phyloP scores from a whole-genome alignment of 495 filamentous ascomycete genomes.

The Evernia prunastri region DNA sequence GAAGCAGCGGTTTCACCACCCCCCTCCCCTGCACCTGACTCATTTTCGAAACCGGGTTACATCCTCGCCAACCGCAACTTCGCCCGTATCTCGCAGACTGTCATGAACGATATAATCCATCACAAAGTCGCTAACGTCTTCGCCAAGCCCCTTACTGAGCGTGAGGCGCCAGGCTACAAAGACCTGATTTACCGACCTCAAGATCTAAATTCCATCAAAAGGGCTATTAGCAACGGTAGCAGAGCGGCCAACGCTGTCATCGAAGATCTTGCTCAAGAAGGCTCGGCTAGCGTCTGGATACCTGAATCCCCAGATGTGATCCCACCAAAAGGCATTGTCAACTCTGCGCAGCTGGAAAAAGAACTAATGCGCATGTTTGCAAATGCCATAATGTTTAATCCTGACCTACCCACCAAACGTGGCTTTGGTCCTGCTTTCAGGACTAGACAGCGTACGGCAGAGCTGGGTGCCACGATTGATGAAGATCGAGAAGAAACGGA shows the following conservation, averaged over 20 bases:
- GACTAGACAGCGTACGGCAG: constrained; percentile 27
- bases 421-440: constrained; percentile 60
- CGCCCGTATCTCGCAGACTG: constrained; percentile 64
- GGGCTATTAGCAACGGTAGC: constrained; percentile 69
- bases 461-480: constrained; percentile 27
- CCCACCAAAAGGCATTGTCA: constrained; percentile 87
- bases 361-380: constrained; percentile 96
- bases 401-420: constrained; percentile 52
- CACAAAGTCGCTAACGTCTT: constrained; percentile 90
- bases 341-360: constrained; percentile 87
- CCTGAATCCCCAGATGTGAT: constrained; percentile 52
- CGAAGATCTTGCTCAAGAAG: constrained; percentile 38
- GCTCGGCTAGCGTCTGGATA: constrained; percentile 44
- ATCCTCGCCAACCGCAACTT: constrained; percentile 72
- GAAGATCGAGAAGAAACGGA: constrained; percentile 35
- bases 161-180: constrained; percentile 80
- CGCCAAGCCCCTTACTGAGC: constrained; percentile 71
- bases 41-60: constrained; percentile 38
- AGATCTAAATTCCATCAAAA: constrained; percentile 79
- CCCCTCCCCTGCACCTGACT: constrained; percentile 10
- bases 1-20: constrained; percentile 28
- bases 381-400: constrained; percentile 97
- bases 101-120: constrained; percentile 76
- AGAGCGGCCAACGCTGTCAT: constrained; percentile 62
- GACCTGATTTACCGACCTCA: constrained; percentile 81